Percentiles rank a stretch among this genome's conserved stretches.
These are phyloP conservation scores for Helotiales sp. DNA, from an alignment of 2,329 filamentous ascomycete species.

Conservation along the genomic window DNA sequence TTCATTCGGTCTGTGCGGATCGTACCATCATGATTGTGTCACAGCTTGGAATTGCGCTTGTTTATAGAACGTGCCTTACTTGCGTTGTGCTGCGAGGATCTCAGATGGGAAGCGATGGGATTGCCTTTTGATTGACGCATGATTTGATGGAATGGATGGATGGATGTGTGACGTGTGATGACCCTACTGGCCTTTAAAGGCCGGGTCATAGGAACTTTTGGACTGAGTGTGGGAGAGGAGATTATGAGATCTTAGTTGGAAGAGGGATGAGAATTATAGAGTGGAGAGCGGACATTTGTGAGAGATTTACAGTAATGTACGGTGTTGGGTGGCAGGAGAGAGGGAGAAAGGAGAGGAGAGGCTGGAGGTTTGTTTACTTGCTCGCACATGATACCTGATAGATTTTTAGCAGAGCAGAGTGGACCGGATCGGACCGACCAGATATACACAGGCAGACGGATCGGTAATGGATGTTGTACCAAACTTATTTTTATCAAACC, in stretches of 20 bases:
- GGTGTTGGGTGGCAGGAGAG: background rate
- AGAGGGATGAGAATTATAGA: background rate
- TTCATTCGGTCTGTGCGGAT: background rate
- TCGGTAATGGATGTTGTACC: background rate
- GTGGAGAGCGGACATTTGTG: background rate
- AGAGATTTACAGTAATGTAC: background rate
- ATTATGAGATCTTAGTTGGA: background rate
- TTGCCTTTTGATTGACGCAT: background rate
- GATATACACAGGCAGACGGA: background rate
- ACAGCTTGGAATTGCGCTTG: background rate
- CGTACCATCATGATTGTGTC: constrained; percentile 9
- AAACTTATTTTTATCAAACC: background rate
- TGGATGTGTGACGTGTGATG: constrained; percentile 2
- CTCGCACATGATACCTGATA: constrained; percentile 10
- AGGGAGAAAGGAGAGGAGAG: background rate
- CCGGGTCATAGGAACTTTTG: background rate
- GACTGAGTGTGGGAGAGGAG: background rate
- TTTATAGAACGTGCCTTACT: background rate
- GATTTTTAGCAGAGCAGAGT: background rate
- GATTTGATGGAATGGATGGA: background rate
- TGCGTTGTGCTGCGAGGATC: background rate
- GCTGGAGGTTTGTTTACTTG: background rate
- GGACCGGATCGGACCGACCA: too few relatives aligned
- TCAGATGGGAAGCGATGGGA: too few relatives aligned
- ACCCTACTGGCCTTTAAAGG: constrained; percentile 4